phyloP scores from a whole-genome alignment of 495 filamentous ascomycete species.

The Rhizodiscina lignyota region DNA sequence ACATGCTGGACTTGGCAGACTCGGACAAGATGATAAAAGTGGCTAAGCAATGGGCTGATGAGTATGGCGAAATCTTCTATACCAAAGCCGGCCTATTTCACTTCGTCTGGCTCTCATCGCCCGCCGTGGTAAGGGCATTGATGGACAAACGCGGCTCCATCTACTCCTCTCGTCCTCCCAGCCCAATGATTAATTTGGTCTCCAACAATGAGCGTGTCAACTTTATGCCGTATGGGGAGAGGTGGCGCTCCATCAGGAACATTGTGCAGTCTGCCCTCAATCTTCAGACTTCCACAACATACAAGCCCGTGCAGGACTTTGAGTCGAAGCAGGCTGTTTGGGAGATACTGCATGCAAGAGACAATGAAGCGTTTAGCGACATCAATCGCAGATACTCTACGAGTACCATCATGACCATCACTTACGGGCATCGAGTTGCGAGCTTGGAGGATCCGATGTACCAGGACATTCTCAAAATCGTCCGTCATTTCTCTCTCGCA shows the following conservation, averaged over 20 bases:
- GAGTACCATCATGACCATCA: slow-evolving; percentile 45
- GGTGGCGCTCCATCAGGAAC: slow-evolving; percentile 25
- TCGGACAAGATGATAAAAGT: slow-evolving; percentile 43
- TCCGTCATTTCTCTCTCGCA: slow-evolving; percentile 39
- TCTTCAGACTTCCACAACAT: slow-evolving; percentile 28
- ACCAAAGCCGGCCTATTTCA: slow-evolving; percentile 45
- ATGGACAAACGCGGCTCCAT: slow-evolving; percentile 36
- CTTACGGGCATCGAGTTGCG: slow-evolving; percentile 43
- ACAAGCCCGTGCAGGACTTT: slow-evolving; percentile 29
- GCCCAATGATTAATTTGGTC: slow-evolving; percentile 34
- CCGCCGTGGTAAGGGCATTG: slow-evolving; percentile 39
- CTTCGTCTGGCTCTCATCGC: slow-evolving; percentile 46
- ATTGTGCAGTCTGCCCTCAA: slow-evolving; percentile 26
- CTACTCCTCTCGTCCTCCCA: slow-evolving; percentile 37
- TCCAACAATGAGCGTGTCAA: slow-evolving; percentile 31
- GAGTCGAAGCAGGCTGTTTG: slow-evolving; percentile 22
- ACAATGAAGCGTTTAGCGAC: slow-evolving; percentile 47
- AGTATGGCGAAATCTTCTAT: slow-evolving; percentile 41
- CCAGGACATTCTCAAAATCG: slow-evolving; percentile 34
- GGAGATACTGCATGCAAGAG: slow-evolving; percentile 14
- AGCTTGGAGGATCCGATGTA: slow-evolving; percentile 33
- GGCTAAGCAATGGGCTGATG: slow-evolving; percentile 31
- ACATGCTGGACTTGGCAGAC: slow-evolving; percentile 33
- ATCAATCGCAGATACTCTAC: slow-evolving; percentile 46
- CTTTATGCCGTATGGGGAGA: slow-evolving; percentile 31